Percentiles rank a stretch among this genome's conserved stretches.
Evolutionary conservation across 768 basidiomycete species (phyloP).

Genomic region (Paxillus involutus): DNA sequence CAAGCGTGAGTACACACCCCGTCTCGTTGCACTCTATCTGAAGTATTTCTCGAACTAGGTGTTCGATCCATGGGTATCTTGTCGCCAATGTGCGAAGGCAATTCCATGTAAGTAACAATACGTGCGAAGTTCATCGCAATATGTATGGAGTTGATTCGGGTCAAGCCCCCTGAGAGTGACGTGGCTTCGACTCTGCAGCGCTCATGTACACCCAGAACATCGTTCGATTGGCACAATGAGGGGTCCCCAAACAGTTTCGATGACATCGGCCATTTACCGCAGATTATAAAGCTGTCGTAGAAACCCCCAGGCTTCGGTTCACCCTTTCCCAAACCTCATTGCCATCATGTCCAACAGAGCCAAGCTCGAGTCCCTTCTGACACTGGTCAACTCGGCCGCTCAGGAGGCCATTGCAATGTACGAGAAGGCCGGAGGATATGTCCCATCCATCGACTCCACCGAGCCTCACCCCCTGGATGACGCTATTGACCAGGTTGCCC

Average conservation of each 20-base stretch:
- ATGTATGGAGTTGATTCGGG: background rate
- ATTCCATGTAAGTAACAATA: background rate
- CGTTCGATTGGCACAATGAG: too few species aligned
- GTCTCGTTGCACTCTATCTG: background rate
- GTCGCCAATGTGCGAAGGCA: background rate
- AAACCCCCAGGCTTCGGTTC: background rate
- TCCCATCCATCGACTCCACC: constrained; percentile 36
- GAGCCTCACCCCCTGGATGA: constrained; percentile 36
- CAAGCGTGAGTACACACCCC: constrained; percentile 5
- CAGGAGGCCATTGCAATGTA: constrained; percentile 35
- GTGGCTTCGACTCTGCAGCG: background rate
- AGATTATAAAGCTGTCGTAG: background rate
- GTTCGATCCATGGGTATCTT: constrained; percentile 1
- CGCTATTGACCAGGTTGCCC: constrained; percentile 17
- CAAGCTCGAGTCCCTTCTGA: constrained; percentile 27
- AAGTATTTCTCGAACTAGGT: background rate
- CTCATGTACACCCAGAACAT: too few species aligned
- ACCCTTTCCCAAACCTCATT: background rate
- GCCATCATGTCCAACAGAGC: constrained; percentile 21
- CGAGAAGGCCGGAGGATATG: constrained; percentile 20
- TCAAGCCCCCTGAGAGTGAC: background rate
- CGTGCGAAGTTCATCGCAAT: background rate
- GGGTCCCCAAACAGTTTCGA: background rate
- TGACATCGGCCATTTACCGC: background rate
- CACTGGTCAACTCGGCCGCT: constrained; percentile 31